Evolutionary conservation across 1,284 basidiomycete genomes (phyloP), one percentile per base, ranked within the genome.

Genomic region (Rhodotorula sp.): DNA sequence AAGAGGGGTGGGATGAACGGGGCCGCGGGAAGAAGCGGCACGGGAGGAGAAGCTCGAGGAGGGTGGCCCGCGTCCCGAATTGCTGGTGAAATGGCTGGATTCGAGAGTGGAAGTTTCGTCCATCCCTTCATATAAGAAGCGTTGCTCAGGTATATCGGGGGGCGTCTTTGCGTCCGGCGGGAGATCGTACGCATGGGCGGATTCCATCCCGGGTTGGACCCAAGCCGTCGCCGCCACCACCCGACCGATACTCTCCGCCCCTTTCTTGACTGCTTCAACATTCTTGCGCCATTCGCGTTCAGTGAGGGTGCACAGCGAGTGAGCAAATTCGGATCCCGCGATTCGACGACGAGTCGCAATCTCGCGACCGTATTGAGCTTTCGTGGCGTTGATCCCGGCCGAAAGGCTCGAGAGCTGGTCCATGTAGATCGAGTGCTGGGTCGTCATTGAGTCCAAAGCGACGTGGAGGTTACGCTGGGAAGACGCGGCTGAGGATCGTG

Each of bases 261-360:
- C 70, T 43, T 39, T 70, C 58, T 52, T 67, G 31, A 59, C 61
- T 8, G 26, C 65, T 23, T 76, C 72, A 46, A 71, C 62, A 20
- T 63, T 31, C 31, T 48, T 60, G 29, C 57, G 59, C 72, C 75
- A 76, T 29, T 54, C 64, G 46, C 52, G 57, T 39, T 74, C 70
- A 2, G 66, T 67, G 16, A 74, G n/a, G 0, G 64, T 61, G n/a
- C 63, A 68, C 0, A 62, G 10, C 5, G 39, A 34, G 46, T 58
- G n/a, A 18, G 64, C 70, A 23, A 72, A 58, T 29, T 74, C 66
- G 31, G 60, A 43, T 5, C 34, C 67, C 12, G 59, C 56, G 14
- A 5, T 7, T 20, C 72, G 67, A 23, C 75, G 56, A 46, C 60
- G 65, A 2, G n/a, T 56, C 2, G 67, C 68, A 48, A 72, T 69